Evolutionary conservation across 768 basidiomycete genomes (phyloP).

Genomic region (Amanita pseudoporphyria): DNA sequence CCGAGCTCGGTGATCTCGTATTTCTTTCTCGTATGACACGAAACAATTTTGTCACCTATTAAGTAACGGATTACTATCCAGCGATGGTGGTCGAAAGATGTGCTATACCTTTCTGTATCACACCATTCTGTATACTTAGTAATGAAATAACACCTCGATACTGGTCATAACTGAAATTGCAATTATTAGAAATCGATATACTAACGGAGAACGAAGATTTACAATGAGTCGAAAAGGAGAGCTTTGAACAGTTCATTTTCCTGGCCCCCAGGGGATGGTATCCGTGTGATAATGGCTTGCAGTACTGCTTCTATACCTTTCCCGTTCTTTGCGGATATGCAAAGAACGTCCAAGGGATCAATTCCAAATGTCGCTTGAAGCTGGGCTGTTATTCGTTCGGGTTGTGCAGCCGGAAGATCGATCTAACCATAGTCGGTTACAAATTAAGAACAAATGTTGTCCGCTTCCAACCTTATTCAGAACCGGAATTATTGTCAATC

Average conservation of each 20-base stretch:
- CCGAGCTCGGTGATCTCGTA: constrained; percentile 89
- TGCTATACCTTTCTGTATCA: constrained; percentile 65
- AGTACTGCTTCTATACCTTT: constrained; percentile 71
- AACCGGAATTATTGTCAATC: constrained; percentile 79
- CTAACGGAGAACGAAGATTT: constrained; percentile 14
- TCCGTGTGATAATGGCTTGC: constrained; percentile 68
- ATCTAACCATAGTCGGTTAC: constrained; percentile 40
- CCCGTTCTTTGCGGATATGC: constrained; percentile 91
- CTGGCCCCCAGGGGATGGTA: constrained; percentile 69
- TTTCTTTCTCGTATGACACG: constrained; percentile 74
- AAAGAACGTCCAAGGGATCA: constrained; percentile 61
- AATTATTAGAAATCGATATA: constrained; percentile 10
- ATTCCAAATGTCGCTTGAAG: constrained; percentile 79
- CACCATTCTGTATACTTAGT: constrained; percentile 71
- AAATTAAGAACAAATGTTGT: constrained; percentile 3
- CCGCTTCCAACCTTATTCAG: constrained; percentile 67
- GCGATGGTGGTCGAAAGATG: too few relatives aligned
- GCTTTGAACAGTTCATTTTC: constrained; percentile 58
- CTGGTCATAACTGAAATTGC: constrained; percentile 66
- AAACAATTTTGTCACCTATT: constrained; percentile 83
- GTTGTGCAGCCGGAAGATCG: constrained; percentile 85
- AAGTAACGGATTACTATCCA: neutral
- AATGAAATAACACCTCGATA: constrained; percentile 95
- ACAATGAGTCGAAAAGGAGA: constrained; percentile 91
- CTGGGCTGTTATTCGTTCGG: constrained; percentile 70